Conservation (phyloP, 2,329 filamentous ascomycete species). For the Blastomyces silverae region DNA sequence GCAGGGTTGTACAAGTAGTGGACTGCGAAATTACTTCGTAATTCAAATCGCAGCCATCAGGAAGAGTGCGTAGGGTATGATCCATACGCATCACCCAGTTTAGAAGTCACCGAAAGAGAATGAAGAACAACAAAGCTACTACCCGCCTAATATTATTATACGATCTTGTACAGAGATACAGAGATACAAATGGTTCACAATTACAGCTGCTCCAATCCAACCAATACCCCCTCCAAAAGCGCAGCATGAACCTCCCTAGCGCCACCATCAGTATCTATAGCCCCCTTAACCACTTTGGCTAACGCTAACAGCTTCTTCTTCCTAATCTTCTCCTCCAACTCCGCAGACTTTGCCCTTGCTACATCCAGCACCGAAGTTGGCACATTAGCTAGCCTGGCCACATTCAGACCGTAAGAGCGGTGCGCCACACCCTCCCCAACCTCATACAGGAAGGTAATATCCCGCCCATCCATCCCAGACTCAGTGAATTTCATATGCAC, state of each 20-base stretch:
- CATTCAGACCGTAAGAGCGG: slow-evolving; percentile 88
- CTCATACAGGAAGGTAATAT: slow-evolving; percentile 93
- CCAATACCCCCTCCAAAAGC: slow-evolving; percentile 36
- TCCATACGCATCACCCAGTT: background rate
- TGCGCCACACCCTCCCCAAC: slow-evolving; percentile 86
- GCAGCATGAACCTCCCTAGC: slow-evolving; percentile 20
- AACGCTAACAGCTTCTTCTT: slow-evolving; percentile 51
- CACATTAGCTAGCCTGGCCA: slow-evolving; percentile 76
- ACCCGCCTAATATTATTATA: background rate
- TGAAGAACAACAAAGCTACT: background rate
- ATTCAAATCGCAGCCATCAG: background rate
- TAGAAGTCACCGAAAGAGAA: background rate
- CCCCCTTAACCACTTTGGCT: slow-evolving; percentile 27
- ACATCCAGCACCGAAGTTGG: slow-evolving; percentile 69
- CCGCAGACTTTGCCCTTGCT: slow-evolving; percentile 68
- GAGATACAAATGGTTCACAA: background rate
- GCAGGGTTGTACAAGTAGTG: background rate
- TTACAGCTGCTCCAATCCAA: slow-evolving; percentile 41
- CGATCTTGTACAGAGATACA: background rate
- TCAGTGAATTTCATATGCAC: slow-evolving; percentile 89
- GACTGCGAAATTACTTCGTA: background rate
- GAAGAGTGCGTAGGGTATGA: background rate
- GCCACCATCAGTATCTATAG: slow-evolving; percentile 25
- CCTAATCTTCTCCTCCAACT: slow-evolving; percentile 69
- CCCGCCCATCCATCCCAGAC: slow-evolving; percentile 51